phyloP scores from a whole-genome alignment of 1,139 yeast genomes.

The Protomyces gravidus region DNA sequence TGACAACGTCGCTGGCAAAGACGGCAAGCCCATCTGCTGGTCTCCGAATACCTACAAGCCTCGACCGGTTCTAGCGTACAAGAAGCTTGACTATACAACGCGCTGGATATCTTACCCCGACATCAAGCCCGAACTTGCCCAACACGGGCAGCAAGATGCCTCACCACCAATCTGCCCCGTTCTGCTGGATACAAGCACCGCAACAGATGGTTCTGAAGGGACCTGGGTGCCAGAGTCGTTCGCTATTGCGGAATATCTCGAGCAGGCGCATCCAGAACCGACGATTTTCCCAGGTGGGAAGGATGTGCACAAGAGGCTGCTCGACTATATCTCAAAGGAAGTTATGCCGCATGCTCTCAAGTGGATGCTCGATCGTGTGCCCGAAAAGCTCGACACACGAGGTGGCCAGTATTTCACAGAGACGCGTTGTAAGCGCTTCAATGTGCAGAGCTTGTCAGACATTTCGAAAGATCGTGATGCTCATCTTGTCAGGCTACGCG shows the following conservation, averaged over 20 bases:
- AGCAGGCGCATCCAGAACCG: conserved; percentile 1
- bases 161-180: neutral
- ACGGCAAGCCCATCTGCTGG: conserved; percentile 1
- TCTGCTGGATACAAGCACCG: neutral
- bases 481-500: neutral
- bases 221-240: conserved; percentile 2
- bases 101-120: conserved; percentile 15
- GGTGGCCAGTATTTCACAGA: conserved; percentile 5
- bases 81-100: neutral
- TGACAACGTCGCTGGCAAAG: neutral
- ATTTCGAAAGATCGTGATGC: neutral
- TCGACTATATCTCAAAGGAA: neutral
- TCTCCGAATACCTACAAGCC: conserved; percentile 11
- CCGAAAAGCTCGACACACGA: neutral
- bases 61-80: neutral
- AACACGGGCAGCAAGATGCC: conserved; percentile 5
- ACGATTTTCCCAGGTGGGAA: conserved; percentile 12
- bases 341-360: neutral
- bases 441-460: neutral
- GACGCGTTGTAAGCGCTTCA: conserved; percentile 2
- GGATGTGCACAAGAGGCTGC: conserved; percentile 1
- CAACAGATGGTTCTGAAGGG: neutral
- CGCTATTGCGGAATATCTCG: conserved; percentile 5
- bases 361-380: conserved; percentile 7
- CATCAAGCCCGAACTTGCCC: neutral